Conservation (phyloP, 768 basidiomycete genomes). For the Collybia sp. region DNA sequence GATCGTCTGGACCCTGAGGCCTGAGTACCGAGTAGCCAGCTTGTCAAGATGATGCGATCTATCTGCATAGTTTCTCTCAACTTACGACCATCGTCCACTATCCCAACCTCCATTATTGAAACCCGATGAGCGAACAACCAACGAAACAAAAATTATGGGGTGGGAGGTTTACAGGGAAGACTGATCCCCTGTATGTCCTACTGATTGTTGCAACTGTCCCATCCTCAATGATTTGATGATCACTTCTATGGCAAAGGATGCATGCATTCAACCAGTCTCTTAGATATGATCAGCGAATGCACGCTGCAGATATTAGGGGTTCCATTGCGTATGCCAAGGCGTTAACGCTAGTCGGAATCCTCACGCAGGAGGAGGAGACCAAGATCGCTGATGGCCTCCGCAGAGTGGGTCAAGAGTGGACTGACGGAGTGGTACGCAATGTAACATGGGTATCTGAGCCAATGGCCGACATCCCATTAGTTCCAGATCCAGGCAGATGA, state of each 20-base stretch:
- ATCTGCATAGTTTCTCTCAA: too few relatives aligned
- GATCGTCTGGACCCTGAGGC: too few relatives aligned
- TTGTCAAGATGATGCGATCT: too few relatives aligned
- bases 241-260: constrained; percentile 56
- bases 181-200: constrained; percentile 72
- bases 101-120: too few relatives aligned
- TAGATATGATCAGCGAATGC: constrained; percentile 92
- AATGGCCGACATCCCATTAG: constrained; percentile 27
- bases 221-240: background rate
- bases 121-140: constrained; percentile 31
- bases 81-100: too few relatives aligned
- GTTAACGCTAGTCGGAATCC: constrained; percentile 72
- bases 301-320: constrained; percentile 84
- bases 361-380: constrained; percentile 70
- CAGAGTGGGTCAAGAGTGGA: constrained; percentile 83
- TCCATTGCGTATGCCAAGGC: constrained; percentile 97
- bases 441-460: background rate
- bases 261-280: constrained; percentile 97
- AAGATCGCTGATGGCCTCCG: constrained; percentile 73
- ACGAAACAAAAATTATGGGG: constrained; percentile 80
- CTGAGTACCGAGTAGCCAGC: too few relatives aligned
- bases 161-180: constrained; percentile 83
- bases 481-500: constrained; percentile 82
- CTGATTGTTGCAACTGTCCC: background rate
- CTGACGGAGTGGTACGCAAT: constrained; percentile 52